Evolutionary conservation across 2,329 filamentous ascomycete genomes (phyloP), one percentile per base, ranked within the genome.

Genomic region (Claviceps quebecensis): DNA sequence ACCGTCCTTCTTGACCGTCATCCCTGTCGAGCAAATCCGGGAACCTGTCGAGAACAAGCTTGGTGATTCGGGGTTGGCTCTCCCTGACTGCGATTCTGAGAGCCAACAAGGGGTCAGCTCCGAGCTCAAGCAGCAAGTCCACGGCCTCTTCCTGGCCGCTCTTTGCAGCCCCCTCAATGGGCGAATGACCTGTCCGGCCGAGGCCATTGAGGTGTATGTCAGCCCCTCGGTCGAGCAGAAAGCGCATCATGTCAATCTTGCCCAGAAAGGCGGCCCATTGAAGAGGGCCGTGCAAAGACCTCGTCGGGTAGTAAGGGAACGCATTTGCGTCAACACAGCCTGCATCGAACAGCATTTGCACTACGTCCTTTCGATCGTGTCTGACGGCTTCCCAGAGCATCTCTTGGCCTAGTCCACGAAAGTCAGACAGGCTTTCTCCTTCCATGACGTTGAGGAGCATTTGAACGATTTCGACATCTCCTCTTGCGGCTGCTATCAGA

Each of bases 201-300:
- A 26, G 41, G 22, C 13, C 13, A 45, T 45, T 22, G 14, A 48
- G 9, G 36, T 48, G 29, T 19, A 48, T 26, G 37, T 23, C 19
- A 8, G 19, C 47, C n/a, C 47, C 37, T 40, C 47, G 47, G 8
- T 40, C 47, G 5, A 48, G 13, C 5, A 48, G 13, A n/a, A 40
- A 48, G 37, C 22, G 47, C 38, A 48, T 48, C 37, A 48, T 48
- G 47, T 40, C 37, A 26, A n/a, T 48, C 6, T 26, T 48, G 13
- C 47, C 47, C 17, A 40, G 34, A 17, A n/a, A 22, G 5, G 47
- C 47, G 22, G 47, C 46, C 19, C 17, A 48, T 43, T 29, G 38
- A 17, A 49, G 47, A 14, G 37, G 23, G 7, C 38, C 14, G 29
- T 34, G 29, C 9, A 34, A 34, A 34, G 29, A 34, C 29, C 29